phyloP scores from a whole-genome alignment of 768 basidiomycete genomes.

The Pleurotus platypus region DNA sequence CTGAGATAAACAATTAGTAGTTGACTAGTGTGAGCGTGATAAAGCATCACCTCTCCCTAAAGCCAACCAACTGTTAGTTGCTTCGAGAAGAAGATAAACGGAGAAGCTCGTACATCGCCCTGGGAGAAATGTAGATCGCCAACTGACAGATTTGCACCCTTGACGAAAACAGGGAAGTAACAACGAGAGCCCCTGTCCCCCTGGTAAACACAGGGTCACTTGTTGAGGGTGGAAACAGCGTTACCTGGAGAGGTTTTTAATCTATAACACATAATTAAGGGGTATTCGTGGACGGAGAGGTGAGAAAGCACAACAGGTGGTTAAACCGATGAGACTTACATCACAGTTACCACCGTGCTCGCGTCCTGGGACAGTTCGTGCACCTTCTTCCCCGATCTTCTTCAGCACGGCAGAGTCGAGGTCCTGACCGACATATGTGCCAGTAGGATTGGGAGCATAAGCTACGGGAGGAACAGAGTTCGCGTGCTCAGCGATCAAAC shows the following conservation, averaged over 20 bases:
- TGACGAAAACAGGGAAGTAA: conserved; percentile 75
- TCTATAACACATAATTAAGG: conserved; percentile 32
- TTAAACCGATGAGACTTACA: conserved; percentile 29
- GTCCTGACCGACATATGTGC: conserved; percentile 71
- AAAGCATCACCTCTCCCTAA: conserved; percentile 50
- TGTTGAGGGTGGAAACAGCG: neutral
- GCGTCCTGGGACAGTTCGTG: conserved; percentile 71
- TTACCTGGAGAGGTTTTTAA: conserved; percentile 70
- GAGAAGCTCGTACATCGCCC: conserved; percentile 47
- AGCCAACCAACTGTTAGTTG: neutral
- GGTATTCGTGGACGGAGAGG: neutral
- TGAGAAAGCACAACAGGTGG: neutral
- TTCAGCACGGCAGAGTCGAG: conserved; percentile 38
- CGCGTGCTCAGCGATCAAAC: conserved; percentile 50
- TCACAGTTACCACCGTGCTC: conserved; percentile 82
- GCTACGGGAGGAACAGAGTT: conserved; percentile 62
- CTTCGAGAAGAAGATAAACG: neutral
- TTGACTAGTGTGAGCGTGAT: neutral
- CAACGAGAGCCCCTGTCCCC: conserved; percentile 57
- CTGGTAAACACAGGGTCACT: neutral
- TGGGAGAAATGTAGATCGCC: conserved; percentile 81
- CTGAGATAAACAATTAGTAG: conserved; percentile 22
- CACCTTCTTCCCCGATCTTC: conserved; percentile 63
- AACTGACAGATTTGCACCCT: conserved; percentile 66
- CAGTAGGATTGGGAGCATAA: conserved; percentile 53